Percentiles rank a stretch among this genome's conserved stretches.
These are phyloP conservation scores for Styphnolobium japonicum DNA, from an alignment of 306 rosid species.

Conservation along the genomic window DNA sequence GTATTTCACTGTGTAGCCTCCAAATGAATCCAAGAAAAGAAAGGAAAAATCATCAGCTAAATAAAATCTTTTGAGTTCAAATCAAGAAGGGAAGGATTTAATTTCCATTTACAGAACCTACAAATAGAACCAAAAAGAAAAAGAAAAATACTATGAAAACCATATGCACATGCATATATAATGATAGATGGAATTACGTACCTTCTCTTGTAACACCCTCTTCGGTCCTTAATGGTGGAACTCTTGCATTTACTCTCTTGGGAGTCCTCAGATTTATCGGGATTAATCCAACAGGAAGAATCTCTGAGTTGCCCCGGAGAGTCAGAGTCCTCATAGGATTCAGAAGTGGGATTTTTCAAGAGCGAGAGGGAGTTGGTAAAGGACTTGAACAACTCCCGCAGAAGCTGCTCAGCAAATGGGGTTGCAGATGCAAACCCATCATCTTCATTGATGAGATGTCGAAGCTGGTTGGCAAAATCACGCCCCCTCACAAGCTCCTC, in stretches of 20 bases:
- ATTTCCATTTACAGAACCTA: neutral
- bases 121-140: neutral
- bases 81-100: neutral
- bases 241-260: constrained; percentile 43
- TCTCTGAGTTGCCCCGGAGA: neutral
- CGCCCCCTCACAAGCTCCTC: constrained; percentile 49
- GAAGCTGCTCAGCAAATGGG: constrained; percentile 35
- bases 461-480: constrained; percentile 34
- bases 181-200: neutral
- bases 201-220: constrained; percentile 70
- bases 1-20: no score
- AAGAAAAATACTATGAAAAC: neutral
- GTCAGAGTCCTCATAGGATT: constrained; percentile 1
- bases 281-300: constrained; percentile 9
- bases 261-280: constrained; percentile 41
- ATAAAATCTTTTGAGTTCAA: neutral
- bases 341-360: constrained; percentile 9
- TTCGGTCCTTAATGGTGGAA: constrained; percentile 32
- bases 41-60: neutral
- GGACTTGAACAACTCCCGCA: constrained; percentile 32
- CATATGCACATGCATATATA: neutral
- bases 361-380: constrained; percentile 40
- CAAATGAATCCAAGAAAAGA: neutral
- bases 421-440: neutral
- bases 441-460: neutral